phyloP scores from a whole-genome alignment of 345 rosid species.

The Firmiana major region DNA sequence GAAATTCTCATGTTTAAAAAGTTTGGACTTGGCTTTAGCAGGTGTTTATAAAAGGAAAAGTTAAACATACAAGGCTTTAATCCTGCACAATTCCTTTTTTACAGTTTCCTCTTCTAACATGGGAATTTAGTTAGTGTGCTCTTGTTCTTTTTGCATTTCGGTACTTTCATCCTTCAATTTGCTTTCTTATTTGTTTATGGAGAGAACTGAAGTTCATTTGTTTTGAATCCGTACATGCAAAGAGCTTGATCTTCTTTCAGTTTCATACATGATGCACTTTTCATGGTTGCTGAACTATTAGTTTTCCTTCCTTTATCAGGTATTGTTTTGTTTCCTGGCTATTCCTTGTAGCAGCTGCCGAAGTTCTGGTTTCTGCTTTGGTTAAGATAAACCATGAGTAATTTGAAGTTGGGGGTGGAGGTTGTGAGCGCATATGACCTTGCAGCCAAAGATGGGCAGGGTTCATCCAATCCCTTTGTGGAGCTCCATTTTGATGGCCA shows the following conservation, averaged over 20 bases:
- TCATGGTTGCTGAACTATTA: background rate
- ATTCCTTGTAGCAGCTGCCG: slow-evolving; percentile 9
- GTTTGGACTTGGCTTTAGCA: background rate
- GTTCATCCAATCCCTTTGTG: slow-evolving; percentile 55
- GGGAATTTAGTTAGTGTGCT: background rate
- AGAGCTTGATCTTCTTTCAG: background rate
- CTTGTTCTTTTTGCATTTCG: background rate
- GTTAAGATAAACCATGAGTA: slow-evolving; percentile 39
- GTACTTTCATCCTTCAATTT: background rate
- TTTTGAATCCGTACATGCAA: background rate
- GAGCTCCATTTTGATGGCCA: slow-evolving; percentile 84
- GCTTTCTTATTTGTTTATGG: background rate
- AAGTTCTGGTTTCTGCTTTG: background rate
- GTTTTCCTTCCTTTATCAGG: slow-evolving; percentile 22
- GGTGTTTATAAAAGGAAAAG: background rate
- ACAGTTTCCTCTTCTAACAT: background rate
- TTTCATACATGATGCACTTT: background rate
- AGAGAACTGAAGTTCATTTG: background rate
- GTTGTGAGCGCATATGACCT: slow-evolving; percentile 76
- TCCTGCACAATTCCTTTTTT: background rate
- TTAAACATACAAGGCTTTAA: background rate
- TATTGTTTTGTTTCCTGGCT: slow-evolving; percentile 5
- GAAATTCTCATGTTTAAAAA: background rate
- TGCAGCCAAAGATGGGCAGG: slow-evolving; percentile 53
- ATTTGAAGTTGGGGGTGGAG: slow-evolving; percentile 82